Conservation (phyloP, 345 rosid species). For the Cardamine chenopodiifolia region DNA sequence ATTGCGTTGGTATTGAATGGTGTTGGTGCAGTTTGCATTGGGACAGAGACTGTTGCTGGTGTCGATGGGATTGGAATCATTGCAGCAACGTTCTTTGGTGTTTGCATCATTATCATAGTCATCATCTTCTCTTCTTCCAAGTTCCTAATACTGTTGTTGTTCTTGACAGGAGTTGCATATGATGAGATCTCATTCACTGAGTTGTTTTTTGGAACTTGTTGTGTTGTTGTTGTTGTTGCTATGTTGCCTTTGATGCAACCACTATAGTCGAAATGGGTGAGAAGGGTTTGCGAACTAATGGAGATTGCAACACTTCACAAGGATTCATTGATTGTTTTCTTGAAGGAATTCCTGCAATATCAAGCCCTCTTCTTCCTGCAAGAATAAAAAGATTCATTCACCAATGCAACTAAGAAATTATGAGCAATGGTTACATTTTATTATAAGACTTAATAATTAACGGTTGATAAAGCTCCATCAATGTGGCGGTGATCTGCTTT, state of each 20-base stretch:
- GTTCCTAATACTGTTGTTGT: constrained; percentile 25
- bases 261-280: constrained; percentile 64
- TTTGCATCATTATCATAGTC: constrained; percentile 42
- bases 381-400: neutral
- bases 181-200: constrained; percentile 10
- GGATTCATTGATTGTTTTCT: constrained; percentile 65
- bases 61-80: constrained; percentile 59
- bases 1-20: constrained; percentile 32
- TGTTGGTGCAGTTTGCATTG: constrained; percentile 90
- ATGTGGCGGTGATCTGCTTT: constrained; percentile 60
- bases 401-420: neutral
- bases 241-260: constrained; percentile 56
- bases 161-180: constrained; percentile 59
- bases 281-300: constrained; percentile 83
- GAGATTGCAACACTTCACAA: constrained; percentile 60
- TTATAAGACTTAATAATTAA: constrained; percentile 41
- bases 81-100: constrained; percentile 52
- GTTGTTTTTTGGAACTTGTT: constrained; percentile 17
- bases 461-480: constrained; percentile 60
- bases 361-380: constrained; percentile 71
- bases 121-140: constrained; percentile 57
- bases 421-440: neutral
- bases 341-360: constrained; percentile 62
- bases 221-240: constrained; percentile 29
- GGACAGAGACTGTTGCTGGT: constrained; percentile 67